These are phyloP conservation scores for Bruguiera hainesii DNA, from an alignment of 441 rosid species.

Conservation along the genomic window DNA sequence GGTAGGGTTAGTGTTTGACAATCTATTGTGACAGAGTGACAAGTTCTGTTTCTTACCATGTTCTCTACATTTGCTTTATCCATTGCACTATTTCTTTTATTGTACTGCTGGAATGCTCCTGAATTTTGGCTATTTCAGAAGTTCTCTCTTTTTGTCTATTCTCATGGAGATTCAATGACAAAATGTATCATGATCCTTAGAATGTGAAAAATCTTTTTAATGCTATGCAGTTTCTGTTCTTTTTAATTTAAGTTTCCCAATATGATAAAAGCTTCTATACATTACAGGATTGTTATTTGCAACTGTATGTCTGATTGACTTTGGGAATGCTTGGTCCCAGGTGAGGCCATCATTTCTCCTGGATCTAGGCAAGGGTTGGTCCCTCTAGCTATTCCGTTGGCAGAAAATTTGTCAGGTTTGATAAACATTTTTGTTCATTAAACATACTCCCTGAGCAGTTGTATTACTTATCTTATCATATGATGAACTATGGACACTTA, in stretches of 20 bases:
- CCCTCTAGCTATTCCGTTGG: conserved; percentile 70
- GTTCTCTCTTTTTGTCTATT: not conserved
- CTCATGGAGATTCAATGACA: not conserved
- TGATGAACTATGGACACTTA: not conserved
- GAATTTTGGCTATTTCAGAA: too few relatives aligned
- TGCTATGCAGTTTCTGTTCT: not conserved
- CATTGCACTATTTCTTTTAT: not conserved
- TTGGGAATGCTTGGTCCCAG: conserved; percentile 29
- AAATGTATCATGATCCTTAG: not conserved
- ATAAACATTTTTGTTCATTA: conserved; percentile 6
- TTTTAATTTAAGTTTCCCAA: not conserved
- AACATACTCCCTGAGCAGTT: not conserved
- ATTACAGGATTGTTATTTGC: not conserved
- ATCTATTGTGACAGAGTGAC: not conserved
- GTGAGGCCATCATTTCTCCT: conserved; percentile 67
- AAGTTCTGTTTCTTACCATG: not conserved
- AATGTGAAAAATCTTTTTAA: not conserved
- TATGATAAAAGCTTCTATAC: not conserved
- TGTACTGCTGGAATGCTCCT: not conserved
- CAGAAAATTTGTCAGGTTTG: conserved; percentile 60
- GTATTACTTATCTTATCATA: not conserved
- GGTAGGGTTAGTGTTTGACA: not conserved
- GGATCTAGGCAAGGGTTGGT: conserved; percentile 66
- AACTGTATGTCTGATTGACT: not conserved
- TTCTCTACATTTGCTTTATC: not conserved